phyloP scores from a whole-genome alignment of 139 green algal genomes.

The Coelastrella sp. region DNA sequence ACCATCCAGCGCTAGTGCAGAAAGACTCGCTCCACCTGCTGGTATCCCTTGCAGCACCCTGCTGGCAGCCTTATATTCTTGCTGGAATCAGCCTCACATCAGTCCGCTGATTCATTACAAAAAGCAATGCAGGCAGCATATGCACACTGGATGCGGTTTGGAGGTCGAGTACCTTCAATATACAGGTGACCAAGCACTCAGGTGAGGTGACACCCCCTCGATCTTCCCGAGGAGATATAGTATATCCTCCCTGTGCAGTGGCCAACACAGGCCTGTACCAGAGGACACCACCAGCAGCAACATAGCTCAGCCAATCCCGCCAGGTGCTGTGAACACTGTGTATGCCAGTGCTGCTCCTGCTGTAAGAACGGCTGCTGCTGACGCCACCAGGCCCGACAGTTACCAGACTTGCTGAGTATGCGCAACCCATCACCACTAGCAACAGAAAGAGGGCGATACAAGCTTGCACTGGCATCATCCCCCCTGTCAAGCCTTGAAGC shows the following conservation, averaged over 20 bases:
- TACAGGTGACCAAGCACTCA: conserved; percentile 68
- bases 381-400: background rate
- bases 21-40: too few species aligned
- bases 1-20: too few species aligned
- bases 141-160: background rate
- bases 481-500: too few species aligned
- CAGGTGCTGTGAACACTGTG: conserved; percentile 33
- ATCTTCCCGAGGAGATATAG: conserved; percentile 58
- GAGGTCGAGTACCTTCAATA: conserved; percentile 59
- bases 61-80: too few species aligned
- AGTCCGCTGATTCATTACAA: too few species aligned
- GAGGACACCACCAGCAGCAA: conserved; percentile 21
- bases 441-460: background rate
- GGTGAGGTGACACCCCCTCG: conserved; percentile 43
- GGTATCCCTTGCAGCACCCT: too few species aligned
- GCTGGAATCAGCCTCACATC: too few species aligned
- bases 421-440: background rate
- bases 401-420: background rate
- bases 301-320: conserved; percentile 4
- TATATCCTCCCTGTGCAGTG: conserved; percentile 62
- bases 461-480: too few species aligned
- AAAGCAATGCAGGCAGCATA: background rate
- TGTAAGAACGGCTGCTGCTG: background rate
- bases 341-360: background rate
- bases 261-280: conserved; percentile 45